Evolutionary conservation across 2,329 filamentous ascomycete species (phyloP), one percentile per base, ranked within the genome.

Genomic region (Mariannaea sp.): DNA sequence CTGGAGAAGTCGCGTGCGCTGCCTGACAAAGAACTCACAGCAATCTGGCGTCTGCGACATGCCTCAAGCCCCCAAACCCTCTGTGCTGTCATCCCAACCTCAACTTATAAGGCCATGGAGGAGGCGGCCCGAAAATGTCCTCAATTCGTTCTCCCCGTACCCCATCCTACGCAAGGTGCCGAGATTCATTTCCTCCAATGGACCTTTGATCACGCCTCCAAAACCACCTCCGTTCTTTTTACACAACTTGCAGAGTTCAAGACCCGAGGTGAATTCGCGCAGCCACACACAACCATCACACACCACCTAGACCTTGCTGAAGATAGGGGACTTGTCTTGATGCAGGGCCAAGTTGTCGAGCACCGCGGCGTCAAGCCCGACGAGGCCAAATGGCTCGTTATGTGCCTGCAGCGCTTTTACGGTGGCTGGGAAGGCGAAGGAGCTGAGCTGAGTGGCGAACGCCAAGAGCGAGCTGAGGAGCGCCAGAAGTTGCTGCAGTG

Each of bases 111-210:
- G 27, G 79, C 83, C 45, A 90, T 99, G 69, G 84, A 87, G 58
- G 70, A 75, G 0, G 84, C 85, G 2, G 94, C 92, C 12, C 85
- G 84, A 59, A 77, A 78, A 45, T 84, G 93, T 70, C 94, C 94
- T 12, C 87, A 92, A 64, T 99, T 99, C 75, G 87, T 99, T 49
- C 83, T 99, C 1, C 94, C 94, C 0, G 81, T 97, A 6, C 89
- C 89, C 60, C 89, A 82, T 72, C 74, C 75, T 40, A 75, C 72
- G 19, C 78, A 79, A 60, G 90, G 90, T 45, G 90, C 92, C 40
- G 94, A 97, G 73, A 92, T 99, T 39, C 94, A 99, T 74, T 96
- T 96, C 72, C 75, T 99, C 57, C 93, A 99, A 74, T 99, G 95
- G 91, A 89, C 89, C 0, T 97, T 96, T 73, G 92, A 96, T 55